Conservation (phyloP, 2,329 filamentous ascomycete species). For the Claviceps spartinae region DNA sequence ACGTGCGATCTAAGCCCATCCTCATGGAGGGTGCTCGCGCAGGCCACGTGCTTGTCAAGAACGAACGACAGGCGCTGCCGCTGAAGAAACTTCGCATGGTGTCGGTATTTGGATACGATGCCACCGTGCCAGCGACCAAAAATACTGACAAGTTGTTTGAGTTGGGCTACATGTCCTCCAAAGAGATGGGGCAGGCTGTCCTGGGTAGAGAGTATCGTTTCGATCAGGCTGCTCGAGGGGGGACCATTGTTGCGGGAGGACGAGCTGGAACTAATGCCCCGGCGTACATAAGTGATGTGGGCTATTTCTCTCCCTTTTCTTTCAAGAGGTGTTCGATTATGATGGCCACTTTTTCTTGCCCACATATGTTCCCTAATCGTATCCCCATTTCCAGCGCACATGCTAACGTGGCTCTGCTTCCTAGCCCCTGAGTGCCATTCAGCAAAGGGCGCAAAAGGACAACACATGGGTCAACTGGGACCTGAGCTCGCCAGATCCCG, state of each 20-base stretch:
- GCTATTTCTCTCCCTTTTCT: slow-evolving; percentile 5
- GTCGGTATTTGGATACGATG: slow-evolving; percentile 52
- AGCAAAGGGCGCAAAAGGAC: slow-evolving; percentile 37
- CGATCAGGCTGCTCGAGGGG: slow-evolving; percentile 34
- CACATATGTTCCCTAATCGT: background rate
- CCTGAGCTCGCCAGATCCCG: slow-evolving; percentile 17
- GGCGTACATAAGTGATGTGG: slow-evolving; percentile 34
- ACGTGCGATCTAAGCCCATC: slow-evolving; percentile 27
- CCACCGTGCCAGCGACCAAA: slow-evolving; percentile 33
- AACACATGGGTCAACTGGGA: slow-evolving; percentile 42
- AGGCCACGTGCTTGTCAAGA: slow-evolving; percentile 67
- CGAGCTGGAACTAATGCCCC: slow-evolving; percentile 37
- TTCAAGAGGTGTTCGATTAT: background rate
- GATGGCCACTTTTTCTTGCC: too few species aligned
- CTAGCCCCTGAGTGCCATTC: slow-evolving; percentile 43
- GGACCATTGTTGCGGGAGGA: slow-evolving; percentile 38
- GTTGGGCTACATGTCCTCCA: slow-evolving; percentile 32
- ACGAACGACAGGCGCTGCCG: slow-evolving; percentile 48
- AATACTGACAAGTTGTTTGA: slow-evolving; percentile 33
- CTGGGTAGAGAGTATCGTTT: slow-evolving; percentile 30
- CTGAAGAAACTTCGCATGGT: slow-evolving; percentile 41
- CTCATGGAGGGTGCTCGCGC: slow-evolving; percentile 42
- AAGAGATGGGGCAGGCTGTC: slow-evolving; percentile 30
- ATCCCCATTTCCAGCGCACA: background rate
- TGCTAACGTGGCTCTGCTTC: background rate